Evolutionary conservation across 2,329 filamentous ascomycete species (phyloP).

Genomic region (Aureobasidium sp.): DNA sequence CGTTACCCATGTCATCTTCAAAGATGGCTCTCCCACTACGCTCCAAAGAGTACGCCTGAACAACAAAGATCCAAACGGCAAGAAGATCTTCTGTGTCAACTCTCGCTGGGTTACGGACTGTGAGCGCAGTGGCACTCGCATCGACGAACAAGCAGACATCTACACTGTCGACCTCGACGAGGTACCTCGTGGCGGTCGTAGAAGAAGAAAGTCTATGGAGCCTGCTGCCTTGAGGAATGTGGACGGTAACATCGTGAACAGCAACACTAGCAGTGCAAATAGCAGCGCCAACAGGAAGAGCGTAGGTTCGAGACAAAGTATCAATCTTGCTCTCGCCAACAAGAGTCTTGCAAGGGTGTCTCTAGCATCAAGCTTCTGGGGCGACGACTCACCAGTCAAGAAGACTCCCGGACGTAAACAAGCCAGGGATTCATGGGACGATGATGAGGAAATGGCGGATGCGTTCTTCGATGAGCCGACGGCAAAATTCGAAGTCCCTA

Average conservation of each 20-base stretch:
- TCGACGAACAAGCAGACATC: constrained; percentile 24
- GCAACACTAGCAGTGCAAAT: constrained; percentile 22
- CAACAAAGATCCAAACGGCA: constrained; percentile 23
- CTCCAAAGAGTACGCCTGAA: constrained; percentile 25
- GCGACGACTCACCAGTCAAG: constrained; percentile 13
- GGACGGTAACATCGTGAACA: constrained; percentile 24
- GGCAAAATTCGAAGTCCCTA: constrained; percentile 21
- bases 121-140: constrained; percentile 21
- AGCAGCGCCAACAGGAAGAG: constrained; percentile 21
- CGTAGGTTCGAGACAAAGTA: not conserved
- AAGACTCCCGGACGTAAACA: constrained; percentile 9
- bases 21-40: constrained; percentile 28
- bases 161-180: constrained; percentile 27
- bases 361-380: constrained; percentile 13
- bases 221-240: constrained; percentile 24
- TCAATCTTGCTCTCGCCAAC: constrained; percentile 7
- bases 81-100: constrained; percentile 27
- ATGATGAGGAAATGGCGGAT: constrained; percentile 19
- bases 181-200: constrained; percentile 20
- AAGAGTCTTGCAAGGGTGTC: constrained; percentile 16
- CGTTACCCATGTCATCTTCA: constrained; percentile 30
- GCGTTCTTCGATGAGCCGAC: constrained; percentile 16
- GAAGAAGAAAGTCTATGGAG: constrained; percentile 30
- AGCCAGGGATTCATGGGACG: constrained; percentile 16
- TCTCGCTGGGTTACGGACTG: constrained; percentile 30